A percentile compares a stretch with the other conserved stretches of the same genome.
These are phyloP conservation scores for Candida sakaeoensis DNA, from an alignment of 805 yeast species.

Conservation along the genomic window DNA sequence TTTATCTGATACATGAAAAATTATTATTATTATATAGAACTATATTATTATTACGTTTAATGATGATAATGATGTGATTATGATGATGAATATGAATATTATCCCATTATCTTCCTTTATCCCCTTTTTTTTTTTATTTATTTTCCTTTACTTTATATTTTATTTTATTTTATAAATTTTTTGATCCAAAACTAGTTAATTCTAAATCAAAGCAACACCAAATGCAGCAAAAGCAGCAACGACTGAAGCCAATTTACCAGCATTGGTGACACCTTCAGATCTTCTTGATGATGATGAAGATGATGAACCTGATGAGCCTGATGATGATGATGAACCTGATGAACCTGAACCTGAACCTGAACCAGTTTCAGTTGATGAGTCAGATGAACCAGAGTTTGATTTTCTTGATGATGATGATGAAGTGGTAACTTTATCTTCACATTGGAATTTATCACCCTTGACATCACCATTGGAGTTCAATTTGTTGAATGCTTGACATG, in stretches of 20 bases:
- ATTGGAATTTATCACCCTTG: slow-evolving; percentile 84
- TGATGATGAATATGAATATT: no score
- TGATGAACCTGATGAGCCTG: slow-evolving; percentile 16
- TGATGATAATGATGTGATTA: no score
- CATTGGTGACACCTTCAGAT: slow-evolving; percentile 23
- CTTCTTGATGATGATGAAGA: slow-evolving; percentile 17
- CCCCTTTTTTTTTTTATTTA: no score
- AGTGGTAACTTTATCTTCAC: slow-evolving; percentile 57
- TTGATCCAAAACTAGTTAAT: no score
- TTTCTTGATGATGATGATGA: slow-evolving; percentile 43
- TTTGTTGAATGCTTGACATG: slow-evolving; percentile 72
- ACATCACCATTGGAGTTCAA: slow-evolving; percentile 77
- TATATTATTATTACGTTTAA: no score
- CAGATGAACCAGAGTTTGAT: slow-evolving; percentile 17
- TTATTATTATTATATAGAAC: no score
- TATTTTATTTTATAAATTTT: no score
- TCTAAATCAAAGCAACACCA: slow-evolving; percentile 34
- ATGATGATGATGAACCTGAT: slow-evolving; percentile 18
- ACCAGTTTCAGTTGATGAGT: slow-evolving; percentile 26
- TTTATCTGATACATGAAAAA: no score
- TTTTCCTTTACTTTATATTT: no score
- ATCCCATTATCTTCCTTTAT: no score
- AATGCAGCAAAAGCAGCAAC: slow-evolving; percentile 33
- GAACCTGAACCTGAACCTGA: slow-evolving; percentile 17
- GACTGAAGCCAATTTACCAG: slow-evolving; percentile 24